Percentiles rank a stretch among this genome's conserved stretches.
These are phyloP conservation scores for Nothopassalora personata DNA, from an alignment of 2,329 filamentous ascomycete genomes.

Conservation along the genomic window DNA sequence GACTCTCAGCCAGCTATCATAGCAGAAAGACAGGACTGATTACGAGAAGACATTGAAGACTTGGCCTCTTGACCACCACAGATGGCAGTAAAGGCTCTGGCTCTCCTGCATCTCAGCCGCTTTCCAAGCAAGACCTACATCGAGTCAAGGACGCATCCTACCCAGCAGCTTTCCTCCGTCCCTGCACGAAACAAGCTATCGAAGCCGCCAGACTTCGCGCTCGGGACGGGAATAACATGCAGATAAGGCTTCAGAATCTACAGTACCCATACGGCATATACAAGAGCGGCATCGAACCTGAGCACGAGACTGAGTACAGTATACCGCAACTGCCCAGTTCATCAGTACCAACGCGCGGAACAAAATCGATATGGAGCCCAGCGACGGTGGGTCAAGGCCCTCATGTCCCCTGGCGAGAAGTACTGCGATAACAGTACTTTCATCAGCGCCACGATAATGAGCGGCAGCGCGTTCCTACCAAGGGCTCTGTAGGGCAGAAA, in stretches of 20 bases:
- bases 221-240: slow-evolving; percentile 43
- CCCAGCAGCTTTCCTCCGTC: slow-evolving; percentile 2
- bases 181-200: slow-evolving; percentile 38
- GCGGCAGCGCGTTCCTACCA: slow-evolving; percentile 6
- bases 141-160: slow-evolving; percentile 1
- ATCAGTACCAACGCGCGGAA: slow-evolving; percentile 37
- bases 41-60: background rate
- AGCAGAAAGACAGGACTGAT: background rate
- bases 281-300: slow-evolving; percentile 45
- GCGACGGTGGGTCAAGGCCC: slow-evolving; percentile 42
- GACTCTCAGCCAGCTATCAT: too few species aligned
- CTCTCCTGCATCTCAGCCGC: slow-evolving; percentile 15
- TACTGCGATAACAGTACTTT: slow-evolving; percentile 24
- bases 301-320: slow-evolving; percentile 38
- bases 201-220: slow-evolving; percentile 36
- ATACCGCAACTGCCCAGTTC: slow-evolving; percentile 39
- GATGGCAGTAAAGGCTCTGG: background rate
- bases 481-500: slow-evolving; percentile 30
- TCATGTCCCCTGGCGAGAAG: slow-evolving; percentile 42
- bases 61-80: background rate
- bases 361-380: slow-evolving; percentile 35
- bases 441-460: slow-evolving; percentile 12
- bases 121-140: slow-evolving; percentile 1
- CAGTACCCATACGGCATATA: slow-evolving; percentile 40
- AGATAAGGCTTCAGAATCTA: slow-evolving; percentile 38